Evolutionary conservation across 805 yeast genomes (phyloP).

Genomic region (Monosporozyma solicola): DNA sequence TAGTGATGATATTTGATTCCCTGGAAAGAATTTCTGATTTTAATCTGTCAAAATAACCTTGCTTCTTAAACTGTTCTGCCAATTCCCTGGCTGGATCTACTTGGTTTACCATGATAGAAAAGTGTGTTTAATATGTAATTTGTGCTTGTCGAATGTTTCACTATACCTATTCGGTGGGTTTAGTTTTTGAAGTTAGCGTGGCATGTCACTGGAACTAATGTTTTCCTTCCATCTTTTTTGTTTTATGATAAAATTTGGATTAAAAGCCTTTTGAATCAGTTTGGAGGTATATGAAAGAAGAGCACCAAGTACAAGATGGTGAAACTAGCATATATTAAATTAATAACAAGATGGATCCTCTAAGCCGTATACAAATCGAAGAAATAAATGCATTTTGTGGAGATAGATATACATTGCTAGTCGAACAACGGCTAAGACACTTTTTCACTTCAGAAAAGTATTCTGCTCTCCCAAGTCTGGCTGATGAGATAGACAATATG

Average conservation of each 20-base stretch:
- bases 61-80: conserved; percentile 25
- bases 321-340: background rate
- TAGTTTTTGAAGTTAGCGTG: background rate
- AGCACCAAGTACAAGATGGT: background rate
- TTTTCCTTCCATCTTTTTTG: background rate
- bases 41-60: conserved; percentile 27
- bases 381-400: background rate
- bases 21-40: conserved; percentile 20
- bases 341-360: background rate
- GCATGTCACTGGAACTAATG: background rate
- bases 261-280: too few relatives aligned
- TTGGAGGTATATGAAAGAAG: background rate
- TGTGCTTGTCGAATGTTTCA: background rate
- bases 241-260: background rate
- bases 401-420: background rate
- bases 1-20: conserved; percentile 1
- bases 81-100: conserved; percentile 15
- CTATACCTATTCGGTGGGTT: background rate
- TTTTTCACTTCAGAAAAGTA: background rate
- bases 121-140: background rate
- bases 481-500: background rate
- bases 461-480: background rate
- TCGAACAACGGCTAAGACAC: background rate
- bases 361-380: background rate
- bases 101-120: background rate